Evolutionary conservation across 345 rosid species (phyloP), one percentile per base, ranked within the genome.

Genomic region (Dipteronia dyeriana): DNA sequence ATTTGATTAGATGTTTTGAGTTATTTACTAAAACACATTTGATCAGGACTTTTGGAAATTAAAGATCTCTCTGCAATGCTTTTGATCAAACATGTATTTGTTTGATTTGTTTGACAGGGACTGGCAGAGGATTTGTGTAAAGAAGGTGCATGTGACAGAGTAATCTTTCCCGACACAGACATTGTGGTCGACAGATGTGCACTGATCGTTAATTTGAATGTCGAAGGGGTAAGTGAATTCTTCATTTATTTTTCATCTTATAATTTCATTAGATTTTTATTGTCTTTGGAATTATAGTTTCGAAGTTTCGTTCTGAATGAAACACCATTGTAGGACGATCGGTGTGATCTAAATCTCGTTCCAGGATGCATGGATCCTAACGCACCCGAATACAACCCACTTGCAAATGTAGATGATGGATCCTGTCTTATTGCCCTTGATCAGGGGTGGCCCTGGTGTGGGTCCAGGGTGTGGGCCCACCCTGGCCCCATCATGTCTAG

Each of bases 81-180:
- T 34, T 34, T 34, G 25, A 59, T 22, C 13, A 25, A 25, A 16
- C 22, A 26, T 43, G 20, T n/a, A 9, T 74, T 31, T 43, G 13
- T n/a, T n/a, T n/a, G n/a, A n/a, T n/a, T n/a, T n/a, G n/a, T 72
- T 38, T 78, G 60, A 81, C 90, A 93, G 98, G 99, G 98, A 56
- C 80, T 93, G 74, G 89, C 87, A 7, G 86, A 61, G 23, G 97
- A 95, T 72, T 76, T 95, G 86, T 76, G 91, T 75, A 87, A 87
- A 84, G 98, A 92, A 20, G 98, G 97, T 59, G 99, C 97, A 0
- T 95, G 98, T 62, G 97, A 95, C 53, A 82, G 78, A 82, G 98
- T 97, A 43, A 95, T 95, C 71, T 95, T 91, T 78, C 99, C 97
- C 0, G 97, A 95, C 86, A 78, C 98, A 2, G 87, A 81, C 75